Evolutionary conservation across 2,329 filamentous ascomycete species (phyloP), one percentile per base, ranked within the genome.

Genomic region (Parasarocladium wereldwijsianum): DNA sequence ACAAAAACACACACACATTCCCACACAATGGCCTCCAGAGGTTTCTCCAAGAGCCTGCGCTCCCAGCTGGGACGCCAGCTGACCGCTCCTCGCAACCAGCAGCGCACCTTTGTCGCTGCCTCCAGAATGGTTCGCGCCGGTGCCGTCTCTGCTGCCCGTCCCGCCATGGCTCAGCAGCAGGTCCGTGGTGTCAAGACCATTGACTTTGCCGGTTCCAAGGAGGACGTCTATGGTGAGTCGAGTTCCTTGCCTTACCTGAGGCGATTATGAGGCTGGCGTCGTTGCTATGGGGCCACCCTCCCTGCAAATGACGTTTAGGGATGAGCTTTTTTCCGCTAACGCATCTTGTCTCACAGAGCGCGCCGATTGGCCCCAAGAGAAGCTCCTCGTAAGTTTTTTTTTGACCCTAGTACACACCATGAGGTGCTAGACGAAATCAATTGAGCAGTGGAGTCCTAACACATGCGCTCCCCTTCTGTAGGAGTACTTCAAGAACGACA

Each of bases 401-500:
- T 11, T 26, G 26, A 17, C 24, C 18, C n/a, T 4, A n/a, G 9
- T 14, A 24, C 17, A 5, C 6, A 8, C 8, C n/a, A n/a, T 8
- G 8, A 22, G 20, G 20, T 22, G n/a, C 8, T n/a, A 8, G 22
- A 4, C 3, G 17, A 17, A n/a, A n/a, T 20, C 13, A 27, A 15
- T 15, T 16, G 11, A 27, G 25, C 16, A 7, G 8, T 27, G 22
- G 22, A 24, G 11, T n/a, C n/a, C n/a, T n/a, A n/a, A n/a, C n/a
- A n/a, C n/a, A n/a, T n/a, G n/a, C 32, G 17, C 29, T 14, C 14
- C 16, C 29, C 29, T 24, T 34, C 14, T 32, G 20, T 45, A 93
- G 82, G 84, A 96, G 43, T 98, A 87, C 78, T 98, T 98, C 82
- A 96, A 96, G 76, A 75, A 98, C 66, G 90, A 98, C 64, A 96